Base-by-base conservation (phyloP, 352 stramenopile genomes). In the Achlya hypogyna region DNA sequence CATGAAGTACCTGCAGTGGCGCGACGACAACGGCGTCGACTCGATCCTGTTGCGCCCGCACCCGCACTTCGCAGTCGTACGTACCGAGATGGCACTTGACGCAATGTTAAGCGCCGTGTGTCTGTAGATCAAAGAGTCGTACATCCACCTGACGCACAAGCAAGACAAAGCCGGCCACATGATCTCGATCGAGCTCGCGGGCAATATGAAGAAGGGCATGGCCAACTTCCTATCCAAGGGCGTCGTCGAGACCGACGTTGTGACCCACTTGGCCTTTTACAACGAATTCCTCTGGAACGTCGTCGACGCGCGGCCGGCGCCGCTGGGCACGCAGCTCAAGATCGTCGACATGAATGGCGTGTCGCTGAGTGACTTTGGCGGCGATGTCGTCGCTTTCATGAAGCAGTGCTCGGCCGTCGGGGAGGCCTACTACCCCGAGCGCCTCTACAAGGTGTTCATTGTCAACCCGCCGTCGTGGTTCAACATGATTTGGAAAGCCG, bases 401-500 rank as follows among this genome's bases (percentile, higher is more conserved):
- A 91, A 91, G 58, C 74, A 81, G 32, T 76, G 78, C 58, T 79
- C 77, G 14, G 71, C 79, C 52, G 74, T 78, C 42, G 71, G 83
- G 14, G 82, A 76, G 45, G 74, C 74, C 45, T 86, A 91, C 76
- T 87, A 91, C 65, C 82, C 82, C 1, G 82, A 91, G 69, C 79
- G 82, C 12, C 74, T 87, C 9, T 86, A 78, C 59, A 79, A 89
- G 38, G 68, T 89, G 9, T 87, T 91, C 53, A 82, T 91, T 69
- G 62, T 91, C 42, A 89, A 91, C 66, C 79, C 79, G 16, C 82
- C 82, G 35, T 72, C 75, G 12, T 91, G 82, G 82, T 91, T 91
- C 49, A 89, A 85, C 62, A 75, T 91, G 28, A 87, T 89, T 43
- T 91, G 82, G 82, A 89, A 89, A 64, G 63, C 88, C 16, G 77